Percentiles rank a stretch among this genome's conserved stretches.
Evolutionary conservation across 2,329 filamentous ascomycete genomes (phyloP).

Genomic region (Nemania sp.): DNA sequence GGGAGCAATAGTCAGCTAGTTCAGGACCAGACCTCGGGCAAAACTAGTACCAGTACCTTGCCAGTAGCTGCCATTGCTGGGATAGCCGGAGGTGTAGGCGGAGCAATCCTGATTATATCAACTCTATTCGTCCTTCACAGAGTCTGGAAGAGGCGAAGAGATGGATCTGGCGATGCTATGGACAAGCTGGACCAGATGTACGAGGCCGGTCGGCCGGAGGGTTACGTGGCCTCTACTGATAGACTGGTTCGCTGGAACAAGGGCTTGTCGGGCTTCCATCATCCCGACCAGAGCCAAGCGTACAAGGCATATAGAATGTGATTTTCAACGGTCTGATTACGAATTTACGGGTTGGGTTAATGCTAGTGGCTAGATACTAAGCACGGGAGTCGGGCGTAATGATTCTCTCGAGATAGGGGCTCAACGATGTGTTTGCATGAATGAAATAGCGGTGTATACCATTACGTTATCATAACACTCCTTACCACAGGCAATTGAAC

Average conservation of each 20-base stretch:
- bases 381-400: too few species aligned
- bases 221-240: slow-evolving; percentile 31
- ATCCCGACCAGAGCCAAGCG: slow-evolving; percentile 26
- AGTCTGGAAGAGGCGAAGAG: slow-evolving; percentile 37
- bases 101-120: slow-evolving; percentile 30
- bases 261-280: slow-evolving; percentile 37
- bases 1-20: slow-evolving; percentile 25
- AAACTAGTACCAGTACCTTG: slow-evolving; percentile 21
- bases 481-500: too few species aligned
- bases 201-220: slow-evolving; percentile 34
- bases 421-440: too few species aligned
- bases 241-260: slow-evolving; percentile 38
- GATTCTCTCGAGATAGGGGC: too few species aligned
- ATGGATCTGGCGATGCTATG: slow-evolving; percentile 35
- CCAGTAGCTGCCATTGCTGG: slow-evolving; percentile 35
- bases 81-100: slow-evolving; percentile 38
- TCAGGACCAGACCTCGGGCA: slow-evolving; percentile 24
- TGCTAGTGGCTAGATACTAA: too few species aligned
- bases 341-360: too few species aligned
- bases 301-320: slow-evolving; percentile 38
- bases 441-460: too few species aligned
- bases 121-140: slow-evolving; percentile 35
- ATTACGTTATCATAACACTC: too few species aligned
- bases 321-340: too few species aligned
- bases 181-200: slow-evolving; percentile 37